Percentiles rank a stretch among this genome's conserved stretches.
Evolutionary conservation across 768 basidiomycete genomes (phyloP).

Genomic region (Serendipita sp.): DNA sequence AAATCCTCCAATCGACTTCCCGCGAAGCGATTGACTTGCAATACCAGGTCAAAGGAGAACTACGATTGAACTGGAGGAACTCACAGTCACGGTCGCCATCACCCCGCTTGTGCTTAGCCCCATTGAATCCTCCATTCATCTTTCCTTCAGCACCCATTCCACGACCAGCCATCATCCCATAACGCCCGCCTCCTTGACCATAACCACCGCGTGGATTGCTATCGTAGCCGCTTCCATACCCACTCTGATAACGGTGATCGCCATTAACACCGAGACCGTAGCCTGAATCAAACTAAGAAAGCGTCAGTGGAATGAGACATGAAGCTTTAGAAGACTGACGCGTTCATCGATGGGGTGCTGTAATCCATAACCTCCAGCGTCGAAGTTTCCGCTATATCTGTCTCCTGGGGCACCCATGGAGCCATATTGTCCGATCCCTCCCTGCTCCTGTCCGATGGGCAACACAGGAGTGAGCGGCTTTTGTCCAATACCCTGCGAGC

Average conservation of each 20-base stretch:
- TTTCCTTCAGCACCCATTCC: slow-evolving; percentile 45
- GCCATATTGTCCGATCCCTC: slow-evolving; percentile 38
- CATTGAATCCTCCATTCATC: slow-evolving; percentile 75
- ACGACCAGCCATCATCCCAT: slow-evolving; percentile 22
- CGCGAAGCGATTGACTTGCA: slow-evolving; percentile 97
- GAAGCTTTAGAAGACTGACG: not conserved
- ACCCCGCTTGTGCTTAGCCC: slow-evolving; percentile 82
- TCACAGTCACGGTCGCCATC: slow-evolving; percentile 80
- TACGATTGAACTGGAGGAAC: slow-evolving; percentile 13
- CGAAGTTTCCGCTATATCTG: slow-evolving; percentile 4
- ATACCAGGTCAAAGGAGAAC: too few species aligned
- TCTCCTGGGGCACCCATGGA: not conserved
- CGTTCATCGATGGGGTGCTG: not conserved
- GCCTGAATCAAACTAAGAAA: slow-evolving; percentile 12
- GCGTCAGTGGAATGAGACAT: not conserved
- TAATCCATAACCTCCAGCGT: not conserved
- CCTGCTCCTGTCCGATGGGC: slow-evolving; percentile 39
- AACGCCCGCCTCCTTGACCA: slow-evolving; percentile 22
- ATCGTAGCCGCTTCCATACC: not conserved
- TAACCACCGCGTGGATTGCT: slow-evolving; percentile 61
- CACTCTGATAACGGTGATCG: not conserved
- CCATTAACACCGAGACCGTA: slow-evolving; percentile 19
- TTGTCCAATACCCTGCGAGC: slow-evolving; percentile 20
- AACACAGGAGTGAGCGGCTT: slow-evolving; percentile 41
- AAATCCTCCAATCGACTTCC: slow-evolving; percentile 92